These are phyloP conservation scores for Piedraia hortae DNA, from an alignment of 2,329 filamentous ascomycete species.

Conservation along the genomic window DNA sequence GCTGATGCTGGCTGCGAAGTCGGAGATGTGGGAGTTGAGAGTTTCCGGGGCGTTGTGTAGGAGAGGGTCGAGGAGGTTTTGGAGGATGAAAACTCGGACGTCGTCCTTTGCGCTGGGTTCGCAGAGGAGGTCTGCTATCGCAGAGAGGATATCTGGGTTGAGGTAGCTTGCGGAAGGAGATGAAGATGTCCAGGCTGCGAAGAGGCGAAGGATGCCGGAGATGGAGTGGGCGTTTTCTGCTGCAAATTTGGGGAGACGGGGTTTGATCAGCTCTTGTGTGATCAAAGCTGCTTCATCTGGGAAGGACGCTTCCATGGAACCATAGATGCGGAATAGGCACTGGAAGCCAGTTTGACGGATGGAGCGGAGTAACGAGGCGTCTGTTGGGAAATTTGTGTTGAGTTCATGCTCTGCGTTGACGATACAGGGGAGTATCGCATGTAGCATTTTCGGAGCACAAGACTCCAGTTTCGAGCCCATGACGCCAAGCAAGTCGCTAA, in stretches of 20 bases:
- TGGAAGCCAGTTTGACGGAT: conserved; percentile 51
- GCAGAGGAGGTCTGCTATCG: conserved; percentile 43
- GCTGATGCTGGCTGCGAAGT: conserved; percentile 29
- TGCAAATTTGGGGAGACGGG: conserved; percentile 50
- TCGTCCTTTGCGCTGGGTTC: conserved; percentile 55
- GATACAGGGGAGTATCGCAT: conserved; percentile 55
- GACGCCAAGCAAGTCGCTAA: conserved; percentile 61
- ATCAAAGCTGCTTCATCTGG: conserved; percentile 40
- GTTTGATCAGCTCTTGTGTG: conserved; percentile 46
- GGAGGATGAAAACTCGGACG: conserved; percentile 58
- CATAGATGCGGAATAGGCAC: conserved; percentile 54
- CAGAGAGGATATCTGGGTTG: conserved; percentile 27
- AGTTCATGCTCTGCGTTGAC: conserved; percentile 12
- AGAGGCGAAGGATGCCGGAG: conserved; percentile 53
- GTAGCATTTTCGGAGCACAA: conserved; percentile 40
- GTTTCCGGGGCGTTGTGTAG: conserved; percentile 29
- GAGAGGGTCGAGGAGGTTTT: conserved; percentile 41
- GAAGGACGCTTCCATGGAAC: conserved; percentile 44
- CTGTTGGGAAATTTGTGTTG: conserved; percentile 9
- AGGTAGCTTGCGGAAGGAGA: conserved; percentile 42
- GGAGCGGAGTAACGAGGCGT: conserved; percentile 32
- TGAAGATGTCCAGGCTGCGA: conserved; percentile 53
- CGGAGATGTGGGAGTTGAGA: conserved; percentile 38
- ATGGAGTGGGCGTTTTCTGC: conserved; percentile 71
- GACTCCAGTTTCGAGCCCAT: conserved; percentile 45